Evolutionary conservation across 2,329 filamentous ascomycete species (phyloP), one percentile per base, ranked within the genome.

Genomic region (Neopestalotiopsis sp.): DNA sequence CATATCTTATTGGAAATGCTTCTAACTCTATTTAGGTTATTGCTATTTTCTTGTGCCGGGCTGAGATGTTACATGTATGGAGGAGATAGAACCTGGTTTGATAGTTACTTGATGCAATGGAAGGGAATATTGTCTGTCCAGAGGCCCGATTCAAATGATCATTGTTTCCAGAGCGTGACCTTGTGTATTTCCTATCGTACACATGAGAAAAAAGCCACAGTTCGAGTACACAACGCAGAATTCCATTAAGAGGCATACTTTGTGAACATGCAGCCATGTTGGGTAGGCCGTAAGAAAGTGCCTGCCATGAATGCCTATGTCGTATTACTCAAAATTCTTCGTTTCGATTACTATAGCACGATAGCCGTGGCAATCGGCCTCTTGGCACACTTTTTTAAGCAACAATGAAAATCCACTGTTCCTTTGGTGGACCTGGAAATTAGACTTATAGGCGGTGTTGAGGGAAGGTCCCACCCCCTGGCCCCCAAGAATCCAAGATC

Each of bases 11-110:
- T 20, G 45, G 30, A 5, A 3, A 30, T 17, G 12, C n/a, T 59
- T n/a, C 13, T 53, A 58, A 17, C 32, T 57, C 30, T 49, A 13
- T 49, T 68, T 9, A 59, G 24, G 40, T 34, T 32, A 42, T 69
- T 3, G 61, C 13, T 9, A 14, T 58, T 20, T 38, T 28, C 24
- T 38, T 71, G 17, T 71, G 69, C 57, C 66, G 68, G 14, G 67
- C 70, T 20, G 69, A 71, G 38, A 67, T 69, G 57, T 56, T 63
- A 40, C 65, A 68, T 45, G 61, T 65, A 7, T 70, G 67, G 65
- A 69, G 56, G 28, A 57, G 70, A 42, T 67, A 45, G 45, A 20
- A n/a, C 9, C 9, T n/a, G 9, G 3, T 6, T 2, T 38, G 10
- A 38, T 38, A 7, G 10, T 6, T 38, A 38, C 10, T 38, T 38